These are phyloP conservation scores for Acacia crassicarpa DNA, from an alignment of 306 rosid genomes.

Conservation along the genomic window DNA sequence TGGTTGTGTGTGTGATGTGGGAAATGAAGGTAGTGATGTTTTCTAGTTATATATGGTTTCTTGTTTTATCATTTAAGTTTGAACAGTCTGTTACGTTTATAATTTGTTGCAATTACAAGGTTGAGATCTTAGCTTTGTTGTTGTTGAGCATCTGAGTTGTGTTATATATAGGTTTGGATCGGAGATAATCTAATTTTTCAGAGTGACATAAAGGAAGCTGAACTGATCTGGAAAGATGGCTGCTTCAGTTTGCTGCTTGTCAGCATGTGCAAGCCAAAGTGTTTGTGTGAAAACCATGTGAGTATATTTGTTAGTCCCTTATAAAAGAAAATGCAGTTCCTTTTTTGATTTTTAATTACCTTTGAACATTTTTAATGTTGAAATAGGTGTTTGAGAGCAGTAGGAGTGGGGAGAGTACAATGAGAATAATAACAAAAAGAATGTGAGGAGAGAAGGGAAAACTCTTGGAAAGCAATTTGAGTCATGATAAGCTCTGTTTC, in stretches of 20 bases:
- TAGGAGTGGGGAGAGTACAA: constrained; percentile 26
- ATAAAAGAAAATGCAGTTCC: constrained; percentile 41
- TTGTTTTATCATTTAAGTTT: background rate
- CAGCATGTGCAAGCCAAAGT: constrained; percentile 39
- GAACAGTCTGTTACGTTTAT: background rate
- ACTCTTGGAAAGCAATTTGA: constrained; percentile 35
- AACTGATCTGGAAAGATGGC: constrained; percentile 42
- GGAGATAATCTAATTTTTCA: constrained; percentile 47
- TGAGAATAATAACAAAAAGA: constrained; percentile 2
- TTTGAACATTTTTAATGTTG: constrained; percentile 40
- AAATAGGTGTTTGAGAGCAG: constrained; percentile 27
- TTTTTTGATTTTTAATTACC: constrained; percentile 10
- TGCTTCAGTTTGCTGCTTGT: constrained; percentile 34
- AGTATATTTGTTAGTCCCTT: constrained; percentile 51
- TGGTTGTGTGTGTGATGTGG: background rate
- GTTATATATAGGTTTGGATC: constrained; percentile 57
- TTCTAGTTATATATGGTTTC: background rate
- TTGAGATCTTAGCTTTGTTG: background rate
- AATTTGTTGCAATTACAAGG: background rate
- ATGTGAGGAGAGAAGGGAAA: background rate
- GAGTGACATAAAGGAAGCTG: constrained; percentile 29
- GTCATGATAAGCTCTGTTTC: constrained; percentile 36
- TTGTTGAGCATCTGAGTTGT: constrained; percentile 26
- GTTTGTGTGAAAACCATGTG: constrained; percentile 43
- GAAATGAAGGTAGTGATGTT: background rate